phyloP scores from a whole-genome alignment of 352 stramenopile genomes.

The Globisporangium acanthophoron region DNA sequence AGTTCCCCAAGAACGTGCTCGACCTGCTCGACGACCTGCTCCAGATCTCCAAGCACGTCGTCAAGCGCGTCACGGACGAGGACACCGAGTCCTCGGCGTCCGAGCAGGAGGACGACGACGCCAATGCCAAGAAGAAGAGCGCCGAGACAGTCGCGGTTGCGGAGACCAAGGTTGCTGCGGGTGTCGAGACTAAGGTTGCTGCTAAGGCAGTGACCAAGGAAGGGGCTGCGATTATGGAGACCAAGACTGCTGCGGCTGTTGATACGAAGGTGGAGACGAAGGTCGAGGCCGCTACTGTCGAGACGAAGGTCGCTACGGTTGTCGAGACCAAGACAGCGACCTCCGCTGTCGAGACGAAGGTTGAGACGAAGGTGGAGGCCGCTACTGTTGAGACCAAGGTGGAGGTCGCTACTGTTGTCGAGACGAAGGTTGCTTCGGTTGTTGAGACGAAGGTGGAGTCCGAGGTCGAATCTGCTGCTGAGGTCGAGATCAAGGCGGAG shows the following conservation, averaged over 20 bases:
- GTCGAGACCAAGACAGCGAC: neutral
- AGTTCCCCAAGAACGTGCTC: slow-evolving; percentile 31
- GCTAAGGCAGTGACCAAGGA: neutral
- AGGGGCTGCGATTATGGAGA: neutral
- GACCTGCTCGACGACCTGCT: slow-evolving; percentile 51
- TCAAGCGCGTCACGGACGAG: slow-evolving; percentile 9
- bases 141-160: neutral
- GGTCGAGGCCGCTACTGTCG: neutral
- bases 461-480: slow-evolving; percentile 9
- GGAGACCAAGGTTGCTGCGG: slow-evolving; percentile 3
- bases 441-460: neutral
- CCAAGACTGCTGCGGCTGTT: slow-evolving; percentile 1
- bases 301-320: neutral
- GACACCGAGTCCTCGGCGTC: slow-evolving; percentile 12
- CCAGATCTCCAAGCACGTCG: slow-evolving; percentile 36
- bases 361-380: neutral
- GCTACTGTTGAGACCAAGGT: neutral
- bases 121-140: slow-evolving; percentile 4
- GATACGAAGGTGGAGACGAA: neutral
- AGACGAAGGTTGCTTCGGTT: neutral
- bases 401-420: neutral
- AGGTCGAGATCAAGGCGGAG: slow-evolving; percentile 8
- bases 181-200: neutral
- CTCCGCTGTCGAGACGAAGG: neutral
- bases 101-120: slow-evolving; percentile 11